Conservation (phyloP, 805 yeast species). For the Starmerella sp. region DNA sequence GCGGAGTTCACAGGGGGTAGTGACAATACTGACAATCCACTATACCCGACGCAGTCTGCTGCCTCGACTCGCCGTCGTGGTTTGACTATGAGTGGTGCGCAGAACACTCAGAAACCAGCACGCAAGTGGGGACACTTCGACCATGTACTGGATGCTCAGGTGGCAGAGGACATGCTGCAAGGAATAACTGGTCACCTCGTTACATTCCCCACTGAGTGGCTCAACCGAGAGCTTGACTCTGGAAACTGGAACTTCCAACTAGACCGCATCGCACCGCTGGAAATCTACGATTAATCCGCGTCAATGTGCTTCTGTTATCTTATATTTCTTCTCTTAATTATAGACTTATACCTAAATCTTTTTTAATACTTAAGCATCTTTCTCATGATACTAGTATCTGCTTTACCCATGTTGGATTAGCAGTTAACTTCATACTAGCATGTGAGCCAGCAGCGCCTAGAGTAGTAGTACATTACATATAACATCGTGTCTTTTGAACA, state of each 20-base stretch:
- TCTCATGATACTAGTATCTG: too few relatives aligned
- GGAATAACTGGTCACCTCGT: slow-evolving; percentile 81
- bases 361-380: too few relatives aligned
- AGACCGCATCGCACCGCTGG: slow-evolving; percentile 90
- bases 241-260: slow-evolving; percentile 94
- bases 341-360: neutral
- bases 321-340: neutral
- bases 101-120: slow-evolving; percentile 14
- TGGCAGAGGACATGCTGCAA: slow-evolving; percentile 61
- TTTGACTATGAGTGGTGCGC: slow-evolving; percentile 2
- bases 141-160: slow-evolving; percentile 54
- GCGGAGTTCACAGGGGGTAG: neutral
- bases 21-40: neutral
- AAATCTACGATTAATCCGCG: slow-evolving; percentile 57
- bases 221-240: slow-evolving; percentile 64
- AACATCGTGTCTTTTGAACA: neutral
- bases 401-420: too few relatives aligned
- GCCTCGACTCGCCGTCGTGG: slow-evolving; percentile 7
- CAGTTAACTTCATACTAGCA: too few relatives aligned
- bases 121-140: slow-evolving; percentile 28
- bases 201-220: slow-evolving; percentile 87
- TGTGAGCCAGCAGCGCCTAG: too few relatives aligned
- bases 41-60: slow-evolving; percentile 5
- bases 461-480: too few relatives aligned
- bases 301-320: neutral